Base-by-base conservation (phyloP, 495 filamentous ascomycete genomes). In the Neurospora tetrasperma region DNA sequence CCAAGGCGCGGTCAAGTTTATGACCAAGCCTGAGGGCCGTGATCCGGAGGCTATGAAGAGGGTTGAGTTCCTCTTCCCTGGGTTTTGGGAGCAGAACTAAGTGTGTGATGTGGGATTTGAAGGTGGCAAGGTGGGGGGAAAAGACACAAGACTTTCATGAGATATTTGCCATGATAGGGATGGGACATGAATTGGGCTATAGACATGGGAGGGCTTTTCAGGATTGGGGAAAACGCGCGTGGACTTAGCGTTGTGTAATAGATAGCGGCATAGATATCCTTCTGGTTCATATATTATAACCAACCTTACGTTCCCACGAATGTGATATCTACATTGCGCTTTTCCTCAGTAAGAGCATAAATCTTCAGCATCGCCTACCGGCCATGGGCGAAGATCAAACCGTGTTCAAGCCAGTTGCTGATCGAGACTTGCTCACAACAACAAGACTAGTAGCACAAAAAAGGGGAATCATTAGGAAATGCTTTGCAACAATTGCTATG, bases 1-100 rank as follows among this genome's bases (percentile, higher is more conserved):
- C 68, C 88, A 87, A 78, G 89, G 88, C 43, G 89, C 89, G 23
- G 82, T 92, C 76, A 90, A 90, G 82, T 93, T 92, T 74, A 93
- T 90, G 83, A 94, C 92, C 54, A 88, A 91, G 73, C 86, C 86
- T 71, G 84, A 86, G 16, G 86, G 90, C 66, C 86, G 91, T 76
- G 85, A 84, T 46, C 84, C 85, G 1, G 90, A 92, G 80, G 89
- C 88, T 9, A 80, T 87, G 78, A 88, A 90, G 86, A 90, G 88
- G 83, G 82, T 95, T 69, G 84, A 90, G 78, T 97, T 89, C 84
- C 79, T 98, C 73, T 96, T 94, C 82, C 92, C 92, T 1, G 90
- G 88, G 0, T 88, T 86, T 71, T 82, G 84, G 77, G 74, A 66
- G 27, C 27, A 82, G 6, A 74, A 81, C 27, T 81, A 72, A 59